These are phyloP conservation scores for Penicillium sp. DNA, from an alignment of 2,329 filamentous ascomycete genomes.

Conservation along the genomic window DNA sequence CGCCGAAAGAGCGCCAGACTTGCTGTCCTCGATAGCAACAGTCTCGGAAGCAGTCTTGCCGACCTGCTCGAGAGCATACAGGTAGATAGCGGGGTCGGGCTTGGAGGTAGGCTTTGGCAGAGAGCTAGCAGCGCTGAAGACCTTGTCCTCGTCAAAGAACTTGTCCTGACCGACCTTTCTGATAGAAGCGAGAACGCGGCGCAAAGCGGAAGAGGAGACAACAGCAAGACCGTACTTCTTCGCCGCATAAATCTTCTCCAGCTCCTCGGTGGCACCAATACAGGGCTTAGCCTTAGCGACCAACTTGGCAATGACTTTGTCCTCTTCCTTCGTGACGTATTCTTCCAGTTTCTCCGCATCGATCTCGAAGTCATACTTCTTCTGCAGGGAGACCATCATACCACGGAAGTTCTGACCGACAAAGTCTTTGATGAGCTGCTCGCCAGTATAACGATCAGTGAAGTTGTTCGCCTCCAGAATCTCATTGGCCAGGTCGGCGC, in stretches of 20 bases:
- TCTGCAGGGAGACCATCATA: slow-evolving; percentile 76
- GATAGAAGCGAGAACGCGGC: slow-evolving; percentile 73
- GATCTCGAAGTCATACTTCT: slow-evolving; percentile 73
- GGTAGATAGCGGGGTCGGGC: slow-evolving; percentile 86
- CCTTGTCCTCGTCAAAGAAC: slow-evolving; percentile 71
- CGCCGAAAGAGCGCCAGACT: slow-evolving; percentile 75
- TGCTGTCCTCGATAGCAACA: slow-evolving; percentile 84
- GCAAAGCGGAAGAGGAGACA: slow-evolving; percentile 75
- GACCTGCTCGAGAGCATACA: slow-evolving; percentile 70
- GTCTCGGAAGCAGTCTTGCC: slow-evolving; percentile 69
- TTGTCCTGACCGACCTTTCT: slow-evolving; percentile 75
- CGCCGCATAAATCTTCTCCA: slow-evolving; percentile 61
- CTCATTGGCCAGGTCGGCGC: slow-evolving; percentile 83
- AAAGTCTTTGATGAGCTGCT: slow-evolving; percentile 77
- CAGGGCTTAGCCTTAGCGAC: slow-evolving; percentile 66
- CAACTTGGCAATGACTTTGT: slow-evolving; percentile 79
- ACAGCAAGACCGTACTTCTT: slow-evolving; percentile 73
- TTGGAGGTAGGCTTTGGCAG: slow-evolving; percentile 80
- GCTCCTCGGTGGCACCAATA: slow-evolving; percentile 63
- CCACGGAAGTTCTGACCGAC: slow-evolving; percentile 93
- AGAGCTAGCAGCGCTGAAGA: slow-evolving; percentile 80
- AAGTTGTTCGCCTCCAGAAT: slow-evolving; percentile 69
- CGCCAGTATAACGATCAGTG: slow-evolving; percentile 70
- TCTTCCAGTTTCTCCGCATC: slow-evolving; percentile 64
- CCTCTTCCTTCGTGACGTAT: slow-evolving; percentile 76